phyloP scores from a whole-genome alignment of 345 rosid species.

The Eucalyptus shirleyi region DNA sequence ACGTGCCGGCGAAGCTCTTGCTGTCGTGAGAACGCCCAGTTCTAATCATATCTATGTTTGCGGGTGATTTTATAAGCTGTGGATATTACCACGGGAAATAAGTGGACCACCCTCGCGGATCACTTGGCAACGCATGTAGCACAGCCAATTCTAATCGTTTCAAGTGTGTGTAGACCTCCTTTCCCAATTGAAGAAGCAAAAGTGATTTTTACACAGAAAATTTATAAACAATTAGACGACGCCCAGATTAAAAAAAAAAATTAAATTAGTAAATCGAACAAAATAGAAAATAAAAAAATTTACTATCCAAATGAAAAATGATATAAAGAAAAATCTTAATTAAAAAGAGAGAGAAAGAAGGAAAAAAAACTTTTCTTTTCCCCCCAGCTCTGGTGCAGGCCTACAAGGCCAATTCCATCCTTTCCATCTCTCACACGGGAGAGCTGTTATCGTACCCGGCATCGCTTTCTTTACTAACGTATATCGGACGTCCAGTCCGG shows the following conservation, averaged over 20 bases:
- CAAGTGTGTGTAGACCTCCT: neutral
- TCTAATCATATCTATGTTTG: too few relatives aligned
- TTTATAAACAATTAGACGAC: neutral
- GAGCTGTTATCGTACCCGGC: conserved; percentile 6
- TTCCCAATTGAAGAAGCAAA: neutral
- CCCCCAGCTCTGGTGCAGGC: neutral
- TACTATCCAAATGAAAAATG: neutral
- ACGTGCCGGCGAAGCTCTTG: too few relatives aligned
- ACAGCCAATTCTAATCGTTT: too few relatives aligned
- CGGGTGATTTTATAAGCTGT: too few relatives aligned
- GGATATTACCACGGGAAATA: too few relatives aligned
- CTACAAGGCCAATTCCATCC: neutral
- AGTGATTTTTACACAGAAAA: neutral
- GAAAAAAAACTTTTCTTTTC: neutral
- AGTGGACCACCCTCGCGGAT: too few relatives aligned
- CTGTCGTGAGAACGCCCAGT: too few relatives aligned
- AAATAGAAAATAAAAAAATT: neutral
- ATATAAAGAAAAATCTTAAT: neutral
- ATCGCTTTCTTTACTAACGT: neutral
- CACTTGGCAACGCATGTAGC: too few relatives aligned
- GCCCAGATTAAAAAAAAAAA: neutral
- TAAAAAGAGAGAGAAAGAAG: neutral
- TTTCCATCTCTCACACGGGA: neutral
- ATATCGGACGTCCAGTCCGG: conserved; percentile 28
- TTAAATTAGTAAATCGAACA: neutral